phyloP scores from a whole-genome alignment of 1,139 yeast species.

The Spathaspora sp. region DNA sequence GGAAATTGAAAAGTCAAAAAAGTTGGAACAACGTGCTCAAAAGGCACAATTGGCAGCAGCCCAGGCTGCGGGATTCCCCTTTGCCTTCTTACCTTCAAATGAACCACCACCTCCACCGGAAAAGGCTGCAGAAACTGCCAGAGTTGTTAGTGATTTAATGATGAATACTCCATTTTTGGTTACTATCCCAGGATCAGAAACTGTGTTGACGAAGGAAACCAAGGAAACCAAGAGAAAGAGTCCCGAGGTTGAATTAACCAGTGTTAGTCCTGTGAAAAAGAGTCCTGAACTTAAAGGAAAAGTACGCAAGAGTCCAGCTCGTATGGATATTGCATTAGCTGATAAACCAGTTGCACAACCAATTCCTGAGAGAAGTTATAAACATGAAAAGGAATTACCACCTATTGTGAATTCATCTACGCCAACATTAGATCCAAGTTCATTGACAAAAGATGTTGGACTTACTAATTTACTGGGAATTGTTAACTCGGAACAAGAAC shows the following conservation, averaged over 20 bases:
- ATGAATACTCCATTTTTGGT: conserved; percentile 1
- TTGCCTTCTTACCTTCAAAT: conserved; percentile 17
- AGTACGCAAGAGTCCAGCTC: background rate
- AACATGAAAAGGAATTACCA: conserved; percentile 1
- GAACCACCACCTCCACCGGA: conserved; percentile 13
- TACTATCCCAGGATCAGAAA: conserved; percentile 1
- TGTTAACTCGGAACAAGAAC: background rate
- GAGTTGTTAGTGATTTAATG: conserved; percentile 2
- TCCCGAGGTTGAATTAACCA: background rate
- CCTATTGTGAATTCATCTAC: background rate
- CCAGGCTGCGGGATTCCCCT: conserved; percentile 18
- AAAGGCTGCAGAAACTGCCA: conserved; percentile 3
- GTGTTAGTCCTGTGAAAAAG: conserved; percentile 1
- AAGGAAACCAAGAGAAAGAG: background rate
- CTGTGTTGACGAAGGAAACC: too few relatives aligned
- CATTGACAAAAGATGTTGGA: background rate
- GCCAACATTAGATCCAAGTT: background rate
- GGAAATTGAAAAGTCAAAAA: conserved; percentile 14
- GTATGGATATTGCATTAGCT: background rate
- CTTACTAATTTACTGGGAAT: background rate
- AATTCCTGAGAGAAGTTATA: background rate
- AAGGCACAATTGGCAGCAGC: conserved; percentile 25
- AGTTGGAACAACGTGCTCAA: conserved; percentile 20
- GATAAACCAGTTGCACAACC: background rate
- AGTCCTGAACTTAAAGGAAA: background rate